Base-by-base conservation (phyloP, 345 rosid genomes). In the Viola odorata region DNA sequence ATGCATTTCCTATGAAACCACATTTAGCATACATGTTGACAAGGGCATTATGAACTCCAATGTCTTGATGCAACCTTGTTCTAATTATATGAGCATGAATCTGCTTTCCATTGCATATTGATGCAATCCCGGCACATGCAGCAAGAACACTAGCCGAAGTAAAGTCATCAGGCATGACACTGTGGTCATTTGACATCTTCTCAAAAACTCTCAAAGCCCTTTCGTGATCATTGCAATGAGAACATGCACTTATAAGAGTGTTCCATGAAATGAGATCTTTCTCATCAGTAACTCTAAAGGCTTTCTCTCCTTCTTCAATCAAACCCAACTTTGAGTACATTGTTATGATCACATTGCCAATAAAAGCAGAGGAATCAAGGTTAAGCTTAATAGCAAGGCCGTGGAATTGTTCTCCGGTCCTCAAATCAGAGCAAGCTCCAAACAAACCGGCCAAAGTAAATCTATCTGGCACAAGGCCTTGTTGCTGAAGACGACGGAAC, bases 11-110 rank as follows among this genome's bases (percentile, higher is more conserved):
- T 12, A 86, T 74, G 36, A 67, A 84, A 62, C 89, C 89, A 50
- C 92, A 86, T 80, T 86, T 80, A 42, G 85, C 82, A 61, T 86
- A 82, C 89, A 86, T 78, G 77, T 84, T 84, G 17, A 81, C 72
- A 53, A 82, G 89, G 50, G 81, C 82, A 37, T 84, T 86, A 64
- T 60, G 66, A 14, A 72, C 81, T 50, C 80, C 89, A 13, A 77
- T 66, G 58, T 84, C 85, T 71, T 66, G 72, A 32, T 59, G 57
- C 63, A 58, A 54, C 61, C 66, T 64, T 47, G 74, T 67, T 62
- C 76, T 80, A 47, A 81, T 72, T 40, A 85, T 59, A 57, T 67
- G 72, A 45, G 78, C 69, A 65, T 85, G 91, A 68, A 83, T 72
- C 72, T 86, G 78, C 70, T 75, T 80, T 53, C 92, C 89, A 32